Conservation (phyloP, 2,329 filamentous ascomycete genomes). For the Ilyonectria destructans region DNA sequence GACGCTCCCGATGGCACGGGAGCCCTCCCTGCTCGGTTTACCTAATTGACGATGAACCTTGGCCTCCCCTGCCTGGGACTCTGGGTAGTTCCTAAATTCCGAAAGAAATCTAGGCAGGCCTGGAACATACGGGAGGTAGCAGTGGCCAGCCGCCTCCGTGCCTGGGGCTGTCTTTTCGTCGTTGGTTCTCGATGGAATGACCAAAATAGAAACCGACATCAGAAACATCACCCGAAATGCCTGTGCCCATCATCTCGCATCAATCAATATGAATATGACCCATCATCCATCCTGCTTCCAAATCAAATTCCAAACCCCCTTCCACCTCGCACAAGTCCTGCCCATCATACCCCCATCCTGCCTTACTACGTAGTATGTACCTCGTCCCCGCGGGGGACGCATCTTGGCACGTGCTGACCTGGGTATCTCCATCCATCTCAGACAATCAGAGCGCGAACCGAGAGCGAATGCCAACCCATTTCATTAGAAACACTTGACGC, state of each 20-base stretch:
- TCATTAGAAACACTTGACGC: conserved; percentile 27
- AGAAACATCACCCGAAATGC: conserved; percentile 15
- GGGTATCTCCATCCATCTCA: conserved; percentile 36
- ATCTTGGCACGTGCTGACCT: conserved; percentile 41
- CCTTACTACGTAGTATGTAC: too few relatives aligned
- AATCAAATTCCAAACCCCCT: conserved; percentile 17
- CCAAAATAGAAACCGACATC: conserved; percentile 21
- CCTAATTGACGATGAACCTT: not conserved
- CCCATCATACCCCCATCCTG: not conserved
- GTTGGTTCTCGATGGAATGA: conserved; percentile 7
- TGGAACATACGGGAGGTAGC: too few relatives aligned
- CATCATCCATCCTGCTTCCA: not conserved
- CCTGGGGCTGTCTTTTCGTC: conserved; percentile 5
- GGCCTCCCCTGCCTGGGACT: not conserved
- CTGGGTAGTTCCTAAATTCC: too few relatives aligned
- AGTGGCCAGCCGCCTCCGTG: not conserved
- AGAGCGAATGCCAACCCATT: conserved; percentile 23
- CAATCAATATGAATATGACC: conserved; percentile 7
- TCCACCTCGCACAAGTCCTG: not conserved
- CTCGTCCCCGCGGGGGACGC: conserved; percentile 22
- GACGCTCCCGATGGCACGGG: conserved; percentile 26
- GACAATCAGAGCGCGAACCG: conserved; percentile 35
- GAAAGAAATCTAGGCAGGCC: not conserved
- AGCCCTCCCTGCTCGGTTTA: conserved; percentile 12
- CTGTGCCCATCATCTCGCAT: not conserved